phyloP scores from a whole-genome alignment of 2,329 filamentous ascomycete species.

The Emergomyces orientalis region DNA sequence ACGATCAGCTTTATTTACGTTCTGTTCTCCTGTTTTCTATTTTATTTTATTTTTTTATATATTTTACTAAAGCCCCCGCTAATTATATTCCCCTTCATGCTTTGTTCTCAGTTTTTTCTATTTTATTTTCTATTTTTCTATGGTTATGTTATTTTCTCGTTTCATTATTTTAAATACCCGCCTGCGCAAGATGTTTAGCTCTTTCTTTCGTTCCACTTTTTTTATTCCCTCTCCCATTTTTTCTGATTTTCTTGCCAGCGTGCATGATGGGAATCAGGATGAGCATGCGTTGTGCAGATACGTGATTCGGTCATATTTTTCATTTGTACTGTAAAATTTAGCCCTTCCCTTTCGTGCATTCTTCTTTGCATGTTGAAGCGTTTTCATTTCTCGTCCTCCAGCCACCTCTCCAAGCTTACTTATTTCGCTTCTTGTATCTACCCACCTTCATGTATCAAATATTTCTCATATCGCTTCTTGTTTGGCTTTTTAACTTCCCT shows the following conservation, averaged over 20 bases:
- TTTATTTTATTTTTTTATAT: neutral
- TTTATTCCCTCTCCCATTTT: neutral
- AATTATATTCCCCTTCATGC: neutral
- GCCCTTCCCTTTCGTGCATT: neutral
- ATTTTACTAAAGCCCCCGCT: neutral
- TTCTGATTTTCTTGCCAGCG: neutral
- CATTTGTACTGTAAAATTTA: conserved; percentile 1
- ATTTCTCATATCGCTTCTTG: neutral
- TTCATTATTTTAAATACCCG: neutral
- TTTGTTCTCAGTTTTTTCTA: neutral
- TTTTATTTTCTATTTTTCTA: neutral
- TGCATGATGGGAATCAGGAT: neutral
- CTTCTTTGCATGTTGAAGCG: neutral
- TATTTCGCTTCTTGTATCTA: neutral
- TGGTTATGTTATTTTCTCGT: neutral
- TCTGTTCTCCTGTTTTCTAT: neutral
- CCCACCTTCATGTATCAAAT: conserved; percentile 2
- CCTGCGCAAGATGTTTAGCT: neutral
- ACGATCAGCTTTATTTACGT: neutral
- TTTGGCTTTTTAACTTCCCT: neutral
- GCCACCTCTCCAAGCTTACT: neutral
- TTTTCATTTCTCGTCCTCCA: neutral
- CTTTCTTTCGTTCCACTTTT: neutral
- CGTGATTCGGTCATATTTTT: neutral
- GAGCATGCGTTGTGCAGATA: neutral